Conservation (phyloP, 495 filamentous ascomycete species). For the Friedmanniomyces simplex region DNA sequence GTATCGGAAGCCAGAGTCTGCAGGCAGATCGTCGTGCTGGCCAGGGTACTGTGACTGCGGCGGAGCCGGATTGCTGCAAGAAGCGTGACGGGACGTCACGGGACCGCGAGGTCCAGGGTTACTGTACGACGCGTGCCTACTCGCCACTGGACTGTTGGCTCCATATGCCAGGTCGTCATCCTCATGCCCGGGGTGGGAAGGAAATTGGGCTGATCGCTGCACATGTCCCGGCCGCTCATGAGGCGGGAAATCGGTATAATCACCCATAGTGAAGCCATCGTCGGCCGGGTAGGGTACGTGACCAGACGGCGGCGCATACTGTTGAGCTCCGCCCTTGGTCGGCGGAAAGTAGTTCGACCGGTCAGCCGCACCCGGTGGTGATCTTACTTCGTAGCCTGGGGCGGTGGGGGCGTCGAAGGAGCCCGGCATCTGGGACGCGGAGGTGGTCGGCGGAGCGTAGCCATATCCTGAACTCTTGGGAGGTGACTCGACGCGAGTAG, state of each 20-base stretch:
- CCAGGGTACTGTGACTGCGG: conserved; percentile 2
- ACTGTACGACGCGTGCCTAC: background rate
- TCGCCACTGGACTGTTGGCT: background rate
- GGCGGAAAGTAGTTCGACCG: conserved; percentile 1
- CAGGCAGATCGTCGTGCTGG: background rate
- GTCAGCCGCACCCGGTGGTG: background rate
- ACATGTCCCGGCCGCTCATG: conserved; percentile 29
- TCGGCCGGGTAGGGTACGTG: conserved; percentile 6
- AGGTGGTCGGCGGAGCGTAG: conserved; percentile 3
- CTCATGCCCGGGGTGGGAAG: conserved; percentile 9
- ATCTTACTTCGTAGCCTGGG: conserved; percentile 7
- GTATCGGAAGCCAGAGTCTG: conserved; percentile 7
- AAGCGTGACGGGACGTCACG: background rate
- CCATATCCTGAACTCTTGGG: background rate
- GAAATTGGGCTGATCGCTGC: conserved; percentile 20
- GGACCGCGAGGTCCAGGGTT: background rate
- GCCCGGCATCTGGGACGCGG: conserved; percentile 4
- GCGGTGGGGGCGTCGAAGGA: conserved; percentile 1
- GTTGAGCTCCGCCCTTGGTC: background rate
- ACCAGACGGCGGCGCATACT: background rate
- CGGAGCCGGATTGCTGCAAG: background rate
- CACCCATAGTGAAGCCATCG: conserved; percentile 25
- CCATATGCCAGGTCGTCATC: conserved; percentile 17
- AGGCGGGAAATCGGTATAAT: conserved; percentile 30
- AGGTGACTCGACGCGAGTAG: conserved; percentile 6